phyloP scores from a whole-genome alignment of 2,329 filamentous ascomycete genomes.

The Bretziella fagacearum region DNA sequence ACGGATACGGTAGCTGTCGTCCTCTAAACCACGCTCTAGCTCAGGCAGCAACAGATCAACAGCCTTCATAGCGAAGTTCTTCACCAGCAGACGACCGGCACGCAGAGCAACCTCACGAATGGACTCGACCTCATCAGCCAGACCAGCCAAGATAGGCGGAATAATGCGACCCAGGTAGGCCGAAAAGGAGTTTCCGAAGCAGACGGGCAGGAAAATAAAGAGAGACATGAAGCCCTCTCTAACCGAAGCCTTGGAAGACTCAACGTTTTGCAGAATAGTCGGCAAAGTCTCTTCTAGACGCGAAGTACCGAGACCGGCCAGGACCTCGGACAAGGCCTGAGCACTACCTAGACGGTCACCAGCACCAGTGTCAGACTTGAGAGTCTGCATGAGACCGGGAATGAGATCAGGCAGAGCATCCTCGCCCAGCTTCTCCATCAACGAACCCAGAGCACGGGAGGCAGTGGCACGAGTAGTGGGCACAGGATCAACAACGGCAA shows the following conservation, averaged over 20 bases:
- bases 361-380: conserved; percentile 92
- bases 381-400: conserved; percentile 88
- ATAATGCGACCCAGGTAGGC: conserved; percentile 93
- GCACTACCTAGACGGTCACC: conserved; percentile 92
- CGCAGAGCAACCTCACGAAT: conserved; percentile 94
- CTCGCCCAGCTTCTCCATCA: conserved; percentile 96
- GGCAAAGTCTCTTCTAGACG: conserved; percentile 90
- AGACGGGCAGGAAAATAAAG: conserved; percentile 97
- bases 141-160: conserved; percentile 78
- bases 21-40: conserved; percentile 87
- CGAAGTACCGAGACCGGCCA: conserved; percentile 82
- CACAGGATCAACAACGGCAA: conserved; percentile 85
- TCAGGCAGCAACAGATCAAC: conserved; percentile 90
- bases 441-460: conserved; percentile 83
- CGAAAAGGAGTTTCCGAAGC: conserved; percentile 96
- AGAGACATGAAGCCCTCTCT: conserved; percentile 98
- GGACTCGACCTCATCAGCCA: conserved; percentile 90
- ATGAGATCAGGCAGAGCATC: conserved; percentile 94
- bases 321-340: conserved; percentile 88
- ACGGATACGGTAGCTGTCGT: conserved; percentile 93
- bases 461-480: conserved; percentile 91
- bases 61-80: conserved; percentile 91
- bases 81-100: conserved; percentile 84
- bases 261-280: conserved; percentile 89
- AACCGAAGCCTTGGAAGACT: conserved; percentile 75